Evolutionary conservation across 2,329 filamentous ascomycete genomes (phyloP).

Genomic region (Beauveria sp.): DNA sequence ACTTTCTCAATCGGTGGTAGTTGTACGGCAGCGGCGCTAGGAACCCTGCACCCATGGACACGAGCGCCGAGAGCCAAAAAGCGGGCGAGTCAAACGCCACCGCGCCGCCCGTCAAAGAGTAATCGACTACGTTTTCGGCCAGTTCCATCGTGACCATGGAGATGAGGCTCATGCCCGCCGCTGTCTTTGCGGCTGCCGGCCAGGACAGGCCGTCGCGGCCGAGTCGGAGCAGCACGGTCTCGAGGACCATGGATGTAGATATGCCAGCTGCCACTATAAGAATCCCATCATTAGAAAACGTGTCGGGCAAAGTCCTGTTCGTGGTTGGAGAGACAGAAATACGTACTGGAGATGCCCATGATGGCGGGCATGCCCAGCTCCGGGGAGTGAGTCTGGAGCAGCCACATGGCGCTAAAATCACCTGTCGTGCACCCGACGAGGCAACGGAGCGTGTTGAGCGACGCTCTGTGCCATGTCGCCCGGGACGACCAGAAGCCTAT

Average conservation of each 20-base stretch:
- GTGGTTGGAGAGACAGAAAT: background rate
- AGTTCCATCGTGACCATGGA: slow-evolving; percentile 53
- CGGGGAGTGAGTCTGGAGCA: slow-evolving; percentile 40
- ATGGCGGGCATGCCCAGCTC: slow-evolving; percentile 38
- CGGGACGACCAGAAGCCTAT: slow-evolving; percentile 4
- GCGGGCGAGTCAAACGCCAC: slow-evolving; percentile 37
- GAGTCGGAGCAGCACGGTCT: slow-evolving; percentile 41
- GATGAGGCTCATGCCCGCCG: slow-evolving; percentile 50
- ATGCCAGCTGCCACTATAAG: slow-evolving; percentile 43
- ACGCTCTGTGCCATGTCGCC: slow-evolving; percentile 39
- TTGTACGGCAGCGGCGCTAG: slow-evolving; percentile 47
- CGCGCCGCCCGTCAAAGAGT: slow-evolving; percentile 43
- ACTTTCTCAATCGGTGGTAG: slow-evolving; percentile 39
- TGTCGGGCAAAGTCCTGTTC: too few species aligned
- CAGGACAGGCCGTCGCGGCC: slow-evolving; percentile 42
- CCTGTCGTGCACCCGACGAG: slow-evolving; percentile 46
- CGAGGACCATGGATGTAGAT: slow-evolving; percentile 42
- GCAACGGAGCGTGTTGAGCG: slow-evolving; percentile 47
- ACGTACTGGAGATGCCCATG: slow-evolving; percentile 45
- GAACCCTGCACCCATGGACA: slow-evolving; percentile 37
- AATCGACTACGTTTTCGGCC: slow-evolving; percentile 48
- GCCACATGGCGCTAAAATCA: slow-evolving; percentile 51
- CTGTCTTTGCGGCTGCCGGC: slow-evolving; percentile 39
- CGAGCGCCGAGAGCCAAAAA: slow-evolving; percentile 44
- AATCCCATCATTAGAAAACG: too few species aligned